phyloP scores from a whole-genome alignment of 106 monocot species.

The Alisma plantagoaquatica region DNA sequence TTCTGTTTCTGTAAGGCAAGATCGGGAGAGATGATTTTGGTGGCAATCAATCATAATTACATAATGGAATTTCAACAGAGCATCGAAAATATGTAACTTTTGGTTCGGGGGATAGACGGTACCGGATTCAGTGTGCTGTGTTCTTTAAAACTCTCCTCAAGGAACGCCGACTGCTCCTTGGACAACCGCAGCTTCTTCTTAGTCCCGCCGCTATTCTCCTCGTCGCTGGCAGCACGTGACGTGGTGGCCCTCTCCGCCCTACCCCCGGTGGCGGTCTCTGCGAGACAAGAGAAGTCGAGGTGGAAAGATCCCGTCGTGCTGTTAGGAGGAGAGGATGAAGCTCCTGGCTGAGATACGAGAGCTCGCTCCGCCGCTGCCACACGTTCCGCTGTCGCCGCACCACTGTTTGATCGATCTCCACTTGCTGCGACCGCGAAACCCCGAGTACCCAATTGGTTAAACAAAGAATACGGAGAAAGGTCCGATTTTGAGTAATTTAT shows the following conservation, averaged over 20 bases:
- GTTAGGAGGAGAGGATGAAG: conserved; percentile 45
- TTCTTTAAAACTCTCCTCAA: conserved; percentile 67
- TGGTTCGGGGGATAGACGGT: conserved; percentile 1
- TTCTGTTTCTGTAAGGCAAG: conserved; percentile 34
- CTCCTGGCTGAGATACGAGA: conserved; percentile 1
- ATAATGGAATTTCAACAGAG: neutral
- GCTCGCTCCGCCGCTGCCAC: conserved; percentile 23
- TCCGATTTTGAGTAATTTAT: no score
- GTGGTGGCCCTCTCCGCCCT: conserved; percentile 29
- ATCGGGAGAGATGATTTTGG: neutral
- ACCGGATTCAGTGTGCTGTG: conserved; percentile 69
- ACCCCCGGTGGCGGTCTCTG: conserved; percentile 2
- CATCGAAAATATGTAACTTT: neutral
- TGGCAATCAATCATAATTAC: no score
- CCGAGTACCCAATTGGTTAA: no score
- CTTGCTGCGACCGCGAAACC: conserved; percentile 14
- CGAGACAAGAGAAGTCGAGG: conserved; percentile 31
- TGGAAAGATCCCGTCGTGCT: conserved; percentile 36
- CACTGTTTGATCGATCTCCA: conserved; percentile 20
- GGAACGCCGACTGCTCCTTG: conserved; percentile 62
- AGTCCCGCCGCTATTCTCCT: conserved; percentile 39
- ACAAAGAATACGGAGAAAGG: no score
- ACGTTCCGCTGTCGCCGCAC: conserved; percentile 33
- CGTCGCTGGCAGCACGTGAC: conserved; percentile 54
- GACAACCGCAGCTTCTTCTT: conserved; percentile 63